Evolutionary conservation across 352 stramenopile genomes (phyloP), one percentile per base, ranked within the genome.

Genomic region (Pythium myriotylum): DNA sequence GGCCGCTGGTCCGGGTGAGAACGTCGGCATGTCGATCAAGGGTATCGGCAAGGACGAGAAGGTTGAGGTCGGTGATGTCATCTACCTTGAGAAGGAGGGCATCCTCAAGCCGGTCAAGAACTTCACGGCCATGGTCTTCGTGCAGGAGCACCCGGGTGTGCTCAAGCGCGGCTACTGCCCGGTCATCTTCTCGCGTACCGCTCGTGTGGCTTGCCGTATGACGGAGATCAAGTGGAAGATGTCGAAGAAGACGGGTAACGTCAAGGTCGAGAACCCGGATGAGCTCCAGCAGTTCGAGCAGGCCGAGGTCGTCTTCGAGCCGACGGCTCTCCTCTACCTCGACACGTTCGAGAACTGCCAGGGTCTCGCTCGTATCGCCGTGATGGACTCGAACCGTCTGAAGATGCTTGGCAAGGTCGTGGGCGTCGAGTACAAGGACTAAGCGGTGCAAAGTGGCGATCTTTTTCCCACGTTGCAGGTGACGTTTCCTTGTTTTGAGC

Each of bases 361-460:
- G 54, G 77, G 77, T 33, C 77, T 92, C 67, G 85, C 79, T 54
- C 81, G 85, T 81, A 87, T 94, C 67, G 85, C 85, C 52, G 85
- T 94, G 39, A 94, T 92, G 85, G 82, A 94, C 67, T 89, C 79
- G 62, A 90, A 94, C 77, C 73, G 79, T 72, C 74, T 91, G 65
- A 91, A 90, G 73, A 91, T 91, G 82, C 67, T 94, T 64, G 80
- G 82, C 74, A 91, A 90, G 79, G 81, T 93, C 56, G 79, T 41
- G 24, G 69, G 29, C 45, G 65, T 74, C 29, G 69, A 72, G 49
- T 77, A 77, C 70, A 77, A 77, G 65, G 65, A 68, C 46, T 77
- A 77, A 77, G 61, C 47, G 37, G 14, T 26, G 3, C 37, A 10
- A 35, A 10, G 5, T 35, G 29, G 29, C 29, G 5, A 10, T 5